Conservation (phyloP, 2,329 filamentous ascomycete genomes). For the Tolypocladium pustulatum region DNA sequence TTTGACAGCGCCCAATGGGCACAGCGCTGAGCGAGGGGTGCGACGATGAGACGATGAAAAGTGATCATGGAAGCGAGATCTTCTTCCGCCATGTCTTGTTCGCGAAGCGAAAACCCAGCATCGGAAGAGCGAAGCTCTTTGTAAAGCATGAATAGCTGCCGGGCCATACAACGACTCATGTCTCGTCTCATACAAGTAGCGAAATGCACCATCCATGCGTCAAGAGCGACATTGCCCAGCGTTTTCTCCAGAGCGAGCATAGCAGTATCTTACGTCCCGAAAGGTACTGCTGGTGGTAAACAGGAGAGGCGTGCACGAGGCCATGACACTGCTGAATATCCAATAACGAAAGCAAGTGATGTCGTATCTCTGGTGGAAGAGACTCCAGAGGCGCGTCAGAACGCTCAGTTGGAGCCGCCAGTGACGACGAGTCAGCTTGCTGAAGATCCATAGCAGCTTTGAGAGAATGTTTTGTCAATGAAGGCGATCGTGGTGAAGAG, state of each 20-base stretch:
- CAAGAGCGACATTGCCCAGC: neutral
- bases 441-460: no score
- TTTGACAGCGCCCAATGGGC: neutral
- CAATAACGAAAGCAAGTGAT: neutral
- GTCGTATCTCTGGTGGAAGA: neutral
- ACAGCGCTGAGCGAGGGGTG: neutral
- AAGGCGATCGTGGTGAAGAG: no score
- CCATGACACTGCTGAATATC: neutral
- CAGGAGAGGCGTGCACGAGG: neutral
- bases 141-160: no score
- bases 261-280: neutral
- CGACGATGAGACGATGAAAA: neutral
- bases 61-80: neutral
- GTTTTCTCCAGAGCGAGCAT: neutral
- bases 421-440: no score
- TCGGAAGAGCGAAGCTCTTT: neutral
- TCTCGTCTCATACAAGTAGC: no score
- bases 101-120: neutral
- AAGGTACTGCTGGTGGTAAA: neutral
- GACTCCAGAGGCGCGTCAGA: neutral
- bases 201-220: neutral
- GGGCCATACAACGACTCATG: no score
- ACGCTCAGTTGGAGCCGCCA: neutral
- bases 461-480: no score
- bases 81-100: neutral